Evolutionary conservation across 208 protist genomes (phyloP).

Genomic region (Trypanosoma vivax): DNA sequence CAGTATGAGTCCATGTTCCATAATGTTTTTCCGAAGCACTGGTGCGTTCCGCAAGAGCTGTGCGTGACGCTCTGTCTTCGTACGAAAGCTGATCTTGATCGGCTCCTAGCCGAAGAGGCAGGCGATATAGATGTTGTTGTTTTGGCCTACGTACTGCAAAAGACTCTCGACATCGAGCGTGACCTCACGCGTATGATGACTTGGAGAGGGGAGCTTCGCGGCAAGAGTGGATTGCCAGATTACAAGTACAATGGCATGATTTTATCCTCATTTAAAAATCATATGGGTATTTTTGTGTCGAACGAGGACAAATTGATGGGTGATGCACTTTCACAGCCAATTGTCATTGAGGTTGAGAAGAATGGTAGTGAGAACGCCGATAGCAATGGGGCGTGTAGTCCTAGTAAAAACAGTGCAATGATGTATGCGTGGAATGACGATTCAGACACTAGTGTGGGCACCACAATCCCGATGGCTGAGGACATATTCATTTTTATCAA

Average conservation of each 20-base stretch:
- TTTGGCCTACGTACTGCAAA: constrained; percentile 87
- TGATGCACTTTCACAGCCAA: constrained; percentile 70
- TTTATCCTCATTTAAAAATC: constrained; percentile 70
- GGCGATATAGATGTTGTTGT: constrained; percentile 79
- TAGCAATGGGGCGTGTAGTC: constrained; percentile 3
- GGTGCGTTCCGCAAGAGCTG: constrained; percentile 90
- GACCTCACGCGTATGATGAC: constrained; percentile 79
- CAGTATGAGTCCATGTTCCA: constrained; percentile 68
- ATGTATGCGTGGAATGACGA: constrained; percentile 52
- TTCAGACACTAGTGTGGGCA: constrained; percentile 42
- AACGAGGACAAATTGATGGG: constrained; percentile 83
- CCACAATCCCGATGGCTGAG: constrained; percentile 70
- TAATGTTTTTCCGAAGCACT: constrained; percentile 83
- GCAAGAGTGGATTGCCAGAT: constrained; percentile 42
- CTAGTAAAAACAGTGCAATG: background rate
- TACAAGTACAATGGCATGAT: constrained; percentile 85
- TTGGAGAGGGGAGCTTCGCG: constrained; percentile 72
- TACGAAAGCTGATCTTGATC: constrained; percentile 85
- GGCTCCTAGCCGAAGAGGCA: constrained; percentile 52
- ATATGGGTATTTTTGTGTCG: constrained; percentile 75
- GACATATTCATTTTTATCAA: constrained; percentile 91
- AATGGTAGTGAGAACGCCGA: constrained; percentile 36
- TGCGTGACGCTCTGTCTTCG: constrained; percentile 87
- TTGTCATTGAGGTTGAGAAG: constrained; percentile 75
- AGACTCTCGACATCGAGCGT: constrained; percentile 91